A percentile compares a stretch with the other conserved stretches of the same genome.
phyloP scores from a whole-genome alignment of 306 rosid genomes.

The Pyrus bretschneideri region DNA sequence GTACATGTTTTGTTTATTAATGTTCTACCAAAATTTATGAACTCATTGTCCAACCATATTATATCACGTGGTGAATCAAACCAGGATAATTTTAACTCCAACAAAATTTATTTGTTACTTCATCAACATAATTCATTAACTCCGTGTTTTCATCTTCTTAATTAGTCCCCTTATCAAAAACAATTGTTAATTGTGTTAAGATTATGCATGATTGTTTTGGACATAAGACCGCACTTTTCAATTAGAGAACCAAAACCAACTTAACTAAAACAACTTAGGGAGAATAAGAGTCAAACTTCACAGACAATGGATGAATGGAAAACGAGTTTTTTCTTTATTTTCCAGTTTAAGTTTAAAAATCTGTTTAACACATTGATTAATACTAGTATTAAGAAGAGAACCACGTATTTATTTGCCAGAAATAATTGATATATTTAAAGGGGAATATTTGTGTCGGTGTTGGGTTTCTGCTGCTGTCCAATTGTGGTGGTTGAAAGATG shows the following conservation, averaged over 20 bases:
- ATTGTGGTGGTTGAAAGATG: conserved; percentile 30
- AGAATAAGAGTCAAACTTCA: not conserved
- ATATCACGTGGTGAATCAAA: too few relatives aligned
- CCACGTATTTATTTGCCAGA: not conserved
- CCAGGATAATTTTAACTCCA: too few relatives aligned
- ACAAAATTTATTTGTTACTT: too few relatives aligned
- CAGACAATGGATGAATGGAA: not conserved
- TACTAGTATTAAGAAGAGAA: not conserved
- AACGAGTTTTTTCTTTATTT: not conserved
- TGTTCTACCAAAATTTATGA: too few relatives aligned
- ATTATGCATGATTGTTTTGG: not conserved
- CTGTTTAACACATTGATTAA: not conserved
- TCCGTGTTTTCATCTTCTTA: not conserved
- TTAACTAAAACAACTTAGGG: not conserved
- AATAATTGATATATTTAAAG: not conserved
- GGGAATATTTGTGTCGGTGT: conserved; percentile 25
- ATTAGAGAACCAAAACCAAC: not conserved
- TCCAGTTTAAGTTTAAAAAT: too few relatives aligned
- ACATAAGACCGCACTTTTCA: not conserved
- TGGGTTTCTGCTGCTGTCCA: conserved; percentile 20
- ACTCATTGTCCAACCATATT: too few relatives aligned
- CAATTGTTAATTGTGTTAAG: not conserved
- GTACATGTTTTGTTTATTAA: too few relatives aligned
- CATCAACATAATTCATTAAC: too few relatives aligned
- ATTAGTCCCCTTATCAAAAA: not conserved